Evolutionary conservation across 495 filamentous ascomycete species (phyloP), one percentile per base, ranked within the genome.

Genomic region (Saxispiralis lemnorum): DNA sequence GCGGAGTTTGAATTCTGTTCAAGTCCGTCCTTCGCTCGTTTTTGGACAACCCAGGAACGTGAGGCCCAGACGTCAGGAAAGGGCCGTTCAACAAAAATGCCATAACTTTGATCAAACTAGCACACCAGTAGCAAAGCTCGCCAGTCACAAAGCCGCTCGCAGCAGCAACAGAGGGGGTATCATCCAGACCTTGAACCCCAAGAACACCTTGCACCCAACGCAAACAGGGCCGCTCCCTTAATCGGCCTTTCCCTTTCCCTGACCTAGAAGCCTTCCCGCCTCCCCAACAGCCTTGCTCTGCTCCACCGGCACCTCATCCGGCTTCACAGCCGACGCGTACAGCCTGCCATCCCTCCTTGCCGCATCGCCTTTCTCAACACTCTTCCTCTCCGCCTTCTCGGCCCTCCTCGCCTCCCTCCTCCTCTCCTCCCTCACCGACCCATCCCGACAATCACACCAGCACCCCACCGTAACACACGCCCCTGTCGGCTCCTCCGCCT

Each of bases 391-490:
- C 35, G 31, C 34, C 13, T 44, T 30, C 11, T 41, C 19, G 39
- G 44, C 39, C 21, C 35, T 38, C 42, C 43, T 18, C 11, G 44
- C 19, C 42, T 43, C 39, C 21, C 35, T 38, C 42, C 43, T 18
- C 38, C 48, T 50, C 18, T 48, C 46, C 16, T 54, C 57, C 13
- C 52, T 41, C 39, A 53, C 30, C 14, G 20, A 12, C 5, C 59
- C 59, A 6, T 14, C 30, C 4, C 55, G 52, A 39, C 61, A 63
- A 31, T 58, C 55, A 31, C 59, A 62, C 2, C 56, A 41, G 40
- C 61, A 63, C 9, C 58, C 59, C 31, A 54, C 53, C 2, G 52
- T 60, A 3, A 56, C 49, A 53, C 62, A 64, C 5, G 45, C 54
- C 1, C 56, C 59, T 9, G 56, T 57, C 5, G 45, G 38, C 17